Conservation (phyloP, 208 protist species). For the Acanthamoeba sp. region DNA sequence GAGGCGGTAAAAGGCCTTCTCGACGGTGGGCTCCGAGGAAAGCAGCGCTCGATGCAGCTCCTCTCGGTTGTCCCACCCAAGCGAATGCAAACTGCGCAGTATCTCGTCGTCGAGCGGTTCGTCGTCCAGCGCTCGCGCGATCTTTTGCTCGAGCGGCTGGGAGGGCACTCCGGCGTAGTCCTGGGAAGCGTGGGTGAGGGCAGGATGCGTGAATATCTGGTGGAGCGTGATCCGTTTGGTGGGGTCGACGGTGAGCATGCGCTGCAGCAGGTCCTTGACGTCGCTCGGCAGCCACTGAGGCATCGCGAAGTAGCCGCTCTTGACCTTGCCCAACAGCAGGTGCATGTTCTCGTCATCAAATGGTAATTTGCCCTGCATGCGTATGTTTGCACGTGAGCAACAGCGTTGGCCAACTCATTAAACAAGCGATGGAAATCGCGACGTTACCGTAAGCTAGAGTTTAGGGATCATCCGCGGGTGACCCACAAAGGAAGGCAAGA, state of each 20-base stretch:
- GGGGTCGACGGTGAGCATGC: slow-evolving; percentile 91
- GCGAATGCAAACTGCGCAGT: slow-evolving; percentile 28
- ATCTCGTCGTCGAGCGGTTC: slow-evolving; percentile 64
- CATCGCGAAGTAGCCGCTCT: slow-evolving; percentile 85
- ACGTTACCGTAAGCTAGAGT: neutral
- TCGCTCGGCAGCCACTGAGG: slow-evolving; percentile 80
- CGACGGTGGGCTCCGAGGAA: neutral
- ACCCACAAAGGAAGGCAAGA: neutral
- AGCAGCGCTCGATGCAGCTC: neutral
- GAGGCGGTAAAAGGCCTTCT: slow-evolving; percentile 71
- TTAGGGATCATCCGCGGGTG: neutral
- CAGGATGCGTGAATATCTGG: slow-evolving; percentile 88
- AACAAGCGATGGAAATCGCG: neutral
- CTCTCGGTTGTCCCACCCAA: slow-evolving; percentile 61
- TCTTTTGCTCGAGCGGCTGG: neutral
- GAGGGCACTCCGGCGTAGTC: neutral
- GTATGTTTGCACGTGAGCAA: neutral
- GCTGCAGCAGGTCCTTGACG: slow-evolving; percentile 84
- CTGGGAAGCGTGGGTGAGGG: slow-evolving; percentile 70
- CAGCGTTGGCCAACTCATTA: neutral
- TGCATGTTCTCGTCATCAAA: slow-evolving; percentile 89
- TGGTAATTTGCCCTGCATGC: slow-evolving; percentile 83
- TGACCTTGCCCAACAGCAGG: slow-evolving; percentile 86
- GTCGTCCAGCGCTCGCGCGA: neutral
- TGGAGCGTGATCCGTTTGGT: slow-evolving; percentile 88